Evolutionary conservation across 2,329 filamentous ascomycete genomes (phyloP).

Genomic region (Pezicula carpinea): DNA sequence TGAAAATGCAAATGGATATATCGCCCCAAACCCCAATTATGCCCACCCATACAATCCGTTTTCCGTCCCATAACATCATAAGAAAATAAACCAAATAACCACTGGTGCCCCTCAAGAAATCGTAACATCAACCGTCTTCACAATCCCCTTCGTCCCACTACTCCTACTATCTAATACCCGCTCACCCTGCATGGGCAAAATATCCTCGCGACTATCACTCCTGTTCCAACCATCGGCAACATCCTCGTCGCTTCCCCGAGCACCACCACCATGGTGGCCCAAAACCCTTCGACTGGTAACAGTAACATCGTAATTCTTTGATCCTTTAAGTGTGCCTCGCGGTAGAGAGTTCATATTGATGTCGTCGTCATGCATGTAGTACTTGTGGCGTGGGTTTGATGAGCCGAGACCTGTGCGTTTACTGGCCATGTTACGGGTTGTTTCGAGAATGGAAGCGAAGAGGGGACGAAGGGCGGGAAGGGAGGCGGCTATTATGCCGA

Average conservation of each 20-base stretch:
- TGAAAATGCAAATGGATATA: too few relatives aligned
- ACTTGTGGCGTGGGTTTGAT: constrained; percentile 12
- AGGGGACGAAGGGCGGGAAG: constrained; percentile 38
- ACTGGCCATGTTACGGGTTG: constrained; percentile 6
- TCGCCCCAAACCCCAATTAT: too few relatives aligned
- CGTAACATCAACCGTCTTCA: constrained; percentile 15
- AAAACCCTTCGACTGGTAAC: constrained; percentile 9
- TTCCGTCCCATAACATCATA: too few relatives aligned
- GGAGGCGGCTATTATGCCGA: constrained; percentile 39
- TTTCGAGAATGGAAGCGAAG: constrained; percentile 31
- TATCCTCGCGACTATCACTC: constrained; percentile 13
- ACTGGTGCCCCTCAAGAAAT: background rate
- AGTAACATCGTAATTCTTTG: constrained; percentile 12
- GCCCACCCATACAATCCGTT: too few relatives aligned
- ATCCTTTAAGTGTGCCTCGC: background rate
- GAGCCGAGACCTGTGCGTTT: background rate
- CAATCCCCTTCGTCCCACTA: constrained; percentile 9
- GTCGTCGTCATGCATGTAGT: constrained; percentile 19
- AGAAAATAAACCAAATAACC: too few relatives aligned
- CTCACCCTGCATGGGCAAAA: constrained; percentile 11
- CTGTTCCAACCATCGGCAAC: constrained; percentile 3
- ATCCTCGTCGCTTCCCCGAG: constrained; percentile 9
- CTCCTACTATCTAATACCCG: background rate
- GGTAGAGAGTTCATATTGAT: constrained; percentile 10
- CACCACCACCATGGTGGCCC: background rate